Base-by-base conservation (phyloP, 2,329 filamentous ascomycete species). In the Trichoderma sp. region DNA sequence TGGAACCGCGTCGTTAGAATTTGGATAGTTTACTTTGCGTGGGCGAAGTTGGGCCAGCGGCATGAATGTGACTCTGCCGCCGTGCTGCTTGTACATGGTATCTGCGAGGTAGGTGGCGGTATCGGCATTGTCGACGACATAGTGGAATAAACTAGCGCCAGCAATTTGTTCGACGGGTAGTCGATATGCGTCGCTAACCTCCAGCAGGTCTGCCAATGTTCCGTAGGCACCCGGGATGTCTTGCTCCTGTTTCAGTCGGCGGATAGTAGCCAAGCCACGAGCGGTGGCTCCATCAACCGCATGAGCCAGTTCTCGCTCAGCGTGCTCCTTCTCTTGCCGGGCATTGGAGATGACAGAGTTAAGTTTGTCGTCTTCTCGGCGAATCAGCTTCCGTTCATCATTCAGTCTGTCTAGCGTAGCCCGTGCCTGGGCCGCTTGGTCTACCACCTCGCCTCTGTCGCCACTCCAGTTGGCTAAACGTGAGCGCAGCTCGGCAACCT, bases 1-100 rank as follows among this genome's bases (percentile, higher is more conserved):
- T 1, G 95, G 94, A 45, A 98, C 91, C 2, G 95, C 96, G 83
- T 98, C 96, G 78, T 92, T 93, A 0, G 94, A 94, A 76, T 94
- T 92, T 4, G 97, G 96, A 77, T 98, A 89, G 79, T 96, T 96
- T 68, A 91, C 85, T 18, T 91, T 88, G 75, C 91, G 91, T 0
- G 92, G 90, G 71, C 91, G 91, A 41, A 99, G 86, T 77, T 95
- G 92, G 77, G 95, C 96, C 24, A 99, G 88, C 0, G 97, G 97
- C 89, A 98, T 96, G 81, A 98, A 98, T 0, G 97, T 99, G 21
- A 99, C 90, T 81, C 97, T 91, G 14, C 97, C 97, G 18, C 93
- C 93, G 76, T 92, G 93, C 79, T 94, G 91, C 78, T 92, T 92
- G 82, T 95, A 93, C 33, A 99, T 87, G 16, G 92, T 90, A 78